Evolutionary conservation across 768 basidiomycete species (phyloP), one percentile per base, ranked within the genome.

Genomic region (Trametes maxima): DNA sequence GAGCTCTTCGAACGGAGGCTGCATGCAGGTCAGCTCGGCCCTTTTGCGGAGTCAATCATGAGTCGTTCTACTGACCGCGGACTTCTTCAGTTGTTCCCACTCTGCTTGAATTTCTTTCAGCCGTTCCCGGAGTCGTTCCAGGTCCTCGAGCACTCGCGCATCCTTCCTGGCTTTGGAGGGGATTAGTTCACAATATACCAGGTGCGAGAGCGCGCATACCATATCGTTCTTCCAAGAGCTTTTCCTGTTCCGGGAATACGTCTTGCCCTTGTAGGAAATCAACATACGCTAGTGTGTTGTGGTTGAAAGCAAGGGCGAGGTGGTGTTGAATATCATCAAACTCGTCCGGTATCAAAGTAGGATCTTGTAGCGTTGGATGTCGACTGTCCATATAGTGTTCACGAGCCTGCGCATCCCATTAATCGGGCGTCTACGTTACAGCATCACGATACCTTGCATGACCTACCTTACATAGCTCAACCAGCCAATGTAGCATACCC

Each of bases 401-500:
- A 47, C 71, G 69, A 49, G 68, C 74, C 74, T 77, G 37, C 37
- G 17, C 14, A 21, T 1, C 28, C 8, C 43, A 44, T 36, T 17
- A 37, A 46, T 45, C 13, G 45, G 22, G 33, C 24, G 35, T 2
- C 42, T 17, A 47, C 6, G 24, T n/a, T n/a, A n/a, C n/a, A n/a
- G n/a, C n/a, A n/a, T n/a, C n/a, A n/a, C n/a, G n/a, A n/a, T n/a
- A n/a, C n/a, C n/a, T 3, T 13, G 7, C 33, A 22, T 21, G n/a
- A 71, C 79, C 25, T 67, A 95, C 96, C 77, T 88, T 89, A 68
- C 90, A 88, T 65, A 92, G 73, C 67, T 92, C 88, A 8, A 91
- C 92, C 14, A 99, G 76, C 97, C 97, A 99, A 74, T 95, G 90
- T 36, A 98, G 72, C 69, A 92, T 90, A 21, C 91, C 96, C 16